Evolutionary conservation across 805 yeast genomes (phyloP).

Genomic region (Cyberlindnera lachancei): DNA sequence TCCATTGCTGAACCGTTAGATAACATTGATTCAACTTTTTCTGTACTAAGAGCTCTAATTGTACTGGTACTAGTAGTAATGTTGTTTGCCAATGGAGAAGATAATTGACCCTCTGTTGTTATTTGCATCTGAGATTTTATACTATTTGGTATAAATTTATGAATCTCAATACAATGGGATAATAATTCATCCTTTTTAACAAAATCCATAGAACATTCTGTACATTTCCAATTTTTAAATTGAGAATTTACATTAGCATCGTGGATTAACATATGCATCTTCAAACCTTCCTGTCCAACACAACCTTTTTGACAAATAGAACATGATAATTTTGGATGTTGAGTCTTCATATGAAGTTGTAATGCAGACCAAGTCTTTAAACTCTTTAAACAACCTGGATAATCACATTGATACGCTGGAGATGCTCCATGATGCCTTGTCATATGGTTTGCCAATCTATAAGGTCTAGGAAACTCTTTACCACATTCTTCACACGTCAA

Average conservation of each 20-base stretch:
- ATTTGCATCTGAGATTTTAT: no score
- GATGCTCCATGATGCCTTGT: slow-evolving; percentile 54
- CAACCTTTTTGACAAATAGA: slow-evolving; percentile 59
- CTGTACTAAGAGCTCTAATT: slow-evolving; percentile 7
- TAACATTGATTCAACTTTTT: slow-evolving; percentile 20
- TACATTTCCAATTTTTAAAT: slow-evolving; percentile 53
- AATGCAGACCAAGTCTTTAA: slow-evolving; percentile 71
- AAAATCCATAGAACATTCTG: slow-evolving; percentile 43
- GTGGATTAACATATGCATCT: slow-evolving; percentile 70
- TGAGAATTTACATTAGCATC: slow-evolving; percentile 37
- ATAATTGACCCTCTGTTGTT: no score
- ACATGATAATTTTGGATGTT: slow-evolving; percentile 67
- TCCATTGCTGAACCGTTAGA: slow-evolving; percentile 23
- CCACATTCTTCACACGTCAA: slow-evolving; percentile 58
- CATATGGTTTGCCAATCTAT: slow-evolving; percentile 58
- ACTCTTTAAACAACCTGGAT: slow-evolving; percentile 48
- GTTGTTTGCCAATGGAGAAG: no score
- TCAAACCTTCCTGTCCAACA: slow-evolving; percentile 63
- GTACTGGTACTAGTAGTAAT: not conserved
- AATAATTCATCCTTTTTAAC: slow-evolving; percentile 50
- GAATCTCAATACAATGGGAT: slow-evolving; percentile 47
- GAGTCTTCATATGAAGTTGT: slow-evolving; percentile 61
- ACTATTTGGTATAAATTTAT: slow-evolving; percentile 21
- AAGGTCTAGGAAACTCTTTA: slow-evolving; percentile 55
- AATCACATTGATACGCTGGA: slow-evolving; percentile 53